Conservation (phyloP, 2,329 filamentous ascomycete genomes). For the Aspergillus floridensis region DNA sequence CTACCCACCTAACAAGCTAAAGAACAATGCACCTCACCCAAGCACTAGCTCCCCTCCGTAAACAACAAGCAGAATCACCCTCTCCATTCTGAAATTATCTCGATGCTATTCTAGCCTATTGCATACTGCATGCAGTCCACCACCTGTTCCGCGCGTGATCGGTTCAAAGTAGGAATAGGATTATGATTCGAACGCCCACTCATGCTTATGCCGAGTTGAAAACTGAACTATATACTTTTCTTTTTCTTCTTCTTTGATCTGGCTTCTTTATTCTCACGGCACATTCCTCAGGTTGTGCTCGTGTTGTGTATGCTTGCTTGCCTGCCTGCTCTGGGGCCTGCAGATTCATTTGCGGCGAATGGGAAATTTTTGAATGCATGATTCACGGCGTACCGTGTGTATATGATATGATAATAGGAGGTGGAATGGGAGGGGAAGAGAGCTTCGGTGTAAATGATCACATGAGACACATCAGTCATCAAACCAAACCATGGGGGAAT, state of each 20-base stretch:
- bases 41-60: too few species aligned
- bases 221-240: not conserved
- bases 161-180: not conserved
- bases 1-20: too few species aligned
- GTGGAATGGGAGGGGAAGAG: conserved; percentile 3
- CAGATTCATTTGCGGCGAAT: not conserved
- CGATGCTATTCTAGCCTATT: not conserved
- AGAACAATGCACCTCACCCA: too few species aligned
- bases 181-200: not conserved
- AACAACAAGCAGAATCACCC: not conserved
- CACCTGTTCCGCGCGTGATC: not conserved
- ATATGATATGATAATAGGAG: conserved; percentile 2
- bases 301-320: not conserved
- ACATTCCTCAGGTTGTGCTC: not conserved
- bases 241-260: not conserved
- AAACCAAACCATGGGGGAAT: conserved; percentile 30
- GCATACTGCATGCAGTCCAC: not conserved
- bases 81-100: not conserved
- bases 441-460: conserved; percentile 16
- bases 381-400: not conserved
- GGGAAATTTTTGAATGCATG: not conserved
- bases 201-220: not conserved
- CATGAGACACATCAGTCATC: conserved; percentile 25
- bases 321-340: not conserved
- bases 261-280: not conserved